phyloP scores from a whole-genome alignment of 352 stramenopile species.

The Phytopythium chamaehyphon region DNA sequence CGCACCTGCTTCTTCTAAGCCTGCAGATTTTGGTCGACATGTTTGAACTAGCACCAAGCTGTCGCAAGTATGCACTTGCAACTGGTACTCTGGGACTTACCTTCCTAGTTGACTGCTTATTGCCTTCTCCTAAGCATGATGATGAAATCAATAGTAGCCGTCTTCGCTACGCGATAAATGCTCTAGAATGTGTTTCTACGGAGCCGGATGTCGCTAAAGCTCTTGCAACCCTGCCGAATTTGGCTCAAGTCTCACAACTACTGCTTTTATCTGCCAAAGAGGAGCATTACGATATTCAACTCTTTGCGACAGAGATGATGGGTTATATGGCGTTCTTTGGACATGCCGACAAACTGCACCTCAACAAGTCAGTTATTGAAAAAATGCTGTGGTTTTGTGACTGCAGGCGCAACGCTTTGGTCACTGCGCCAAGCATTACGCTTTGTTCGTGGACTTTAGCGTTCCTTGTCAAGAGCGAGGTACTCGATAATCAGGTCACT shows the following conservation, averaged over 20 bases:
- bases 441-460: constrained; percentile 42
- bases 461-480: constrained; percentile 25
- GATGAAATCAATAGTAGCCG: constrained; percentile 5
- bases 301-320: constrained; percentile 59
- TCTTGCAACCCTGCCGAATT: constrained; percentile 19
- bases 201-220: constrained; percentile 35
- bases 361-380: constrained; percentile 26
- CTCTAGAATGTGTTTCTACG: constrained; percentile 50
- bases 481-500: constrained; percentile 2
- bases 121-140: not conserved
- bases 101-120: constrained; percentile 5
- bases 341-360: constrained; percentile 25
- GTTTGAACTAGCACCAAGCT: constrained; percentile 38
- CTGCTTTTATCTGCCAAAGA: constrained; percentile 21
- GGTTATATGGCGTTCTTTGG: constrained; percentile 62
- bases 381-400: constrained; percentile 43
- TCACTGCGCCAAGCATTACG: constrained; percentile 26
- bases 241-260: constrained; percentile 34
- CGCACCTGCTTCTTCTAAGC: constrained; percentile 28
- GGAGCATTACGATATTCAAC: constrained; percentile 33
- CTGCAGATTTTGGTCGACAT: constrained; percentile 52
- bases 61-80: constrained; percentile 32
- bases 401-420: constrained; percentile 19
- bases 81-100: constrained; percentile 7
- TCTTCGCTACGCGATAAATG: constrained; percentile 32